Evolutionary conservation across 2,329 filamentous ascomycete genomes (phyloP).

Genomic region (Arthroderma uncinatum): DNA sequence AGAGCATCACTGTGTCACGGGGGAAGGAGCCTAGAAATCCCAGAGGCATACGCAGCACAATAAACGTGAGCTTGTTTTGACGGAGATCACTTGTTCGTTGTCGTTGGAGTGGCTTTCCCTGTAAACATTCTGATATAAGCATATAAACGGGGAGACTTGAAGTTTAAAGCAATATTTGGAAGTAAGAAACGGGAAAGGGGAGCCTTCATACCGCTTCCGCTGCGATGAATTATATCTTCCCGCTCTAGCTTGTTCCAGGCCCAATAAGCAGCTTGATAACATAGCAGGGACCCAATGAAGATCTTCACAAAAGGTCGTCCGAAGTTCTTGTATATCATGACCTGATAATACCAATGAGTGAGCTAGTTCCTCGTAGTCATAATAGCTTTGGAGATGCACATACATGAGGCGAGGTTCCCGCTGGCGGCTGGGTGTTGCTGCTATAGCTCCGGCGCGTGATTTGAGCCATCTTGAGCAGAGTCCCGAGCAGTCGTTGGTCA

Average conservation of each 20-base stretch:
- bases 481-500: background rate
- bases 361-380: slow-evolving; percentile 28
- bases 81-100: background rate
- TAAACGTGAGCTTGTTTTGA: background rate
- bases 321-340: slow-evolving; percentile 11
- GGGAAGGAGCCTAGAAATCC: no score
- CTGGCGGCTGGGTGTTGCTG: slow-evolving; percentile 14
- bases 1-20: no score
- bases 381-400: slow-evolving; percentile 20
- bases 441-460: slow-evolving; percentile 18
- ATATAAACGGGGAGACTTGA: background rate
- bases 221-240: slow-evolving; percentile 4
- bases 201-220: background rate
- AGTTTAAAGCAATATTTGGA: background rate
- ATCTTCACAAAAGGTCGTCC: slow-evolving; percentile 5
- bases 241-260: slow-evolving; percentile 6
- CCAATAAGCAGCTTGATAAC: slow-evolving; percentile 7
- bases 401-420: slow-evolving; percentile 15
- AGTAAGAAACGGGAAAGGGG: no score
- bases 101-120: background rate
- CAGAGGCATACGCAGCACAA: background rate
- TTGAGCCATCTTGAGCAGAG: background rate
- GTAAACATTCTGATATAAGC: background rate
- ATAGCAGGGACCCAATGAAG: background rate
- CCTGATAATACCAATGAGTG: slow-evolving; percentile 36